These are phyloP conservation scores for Cyclocybe cylindracea DNA, from an alignment of 768 basidiomycete genomes.

Conservation along the genomic window DNA sequence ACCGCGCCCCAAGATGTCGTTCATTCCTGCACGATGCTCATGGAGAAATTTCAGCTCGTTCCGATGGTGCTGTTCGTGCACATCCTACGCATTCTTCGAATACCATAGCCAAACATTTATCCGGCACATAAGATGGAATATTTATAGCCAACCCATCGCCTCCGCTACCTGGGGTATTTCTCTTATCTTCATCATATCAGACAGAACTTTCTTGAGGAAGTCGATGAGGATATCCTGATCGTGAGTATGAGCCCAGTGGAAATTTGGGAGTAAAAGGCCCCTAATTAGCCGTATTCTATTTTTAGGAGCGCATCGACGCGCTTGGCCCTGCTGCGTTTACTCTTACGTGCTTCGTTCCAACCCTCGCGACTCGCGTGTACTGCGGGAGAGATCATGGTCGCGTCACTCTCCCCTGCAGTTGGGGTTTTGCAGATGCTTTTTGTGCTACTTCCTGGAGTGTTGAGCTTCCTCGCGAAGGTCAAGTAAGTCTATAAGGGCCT, in stretches of 20 bases:
- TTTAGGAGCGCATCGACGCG: slow-evolving; percentile 5
- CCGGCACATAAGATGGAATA: slow-evolving; percentile 3
- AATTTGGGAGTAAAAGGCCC: background rate
- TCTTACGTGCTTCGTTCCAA: slow-evolving; percentile 2
- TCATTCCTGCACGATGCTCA: background rate
- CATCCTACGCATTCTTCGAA: background rate
- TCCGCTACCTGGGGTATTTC: slow-evolving; percentile 9
- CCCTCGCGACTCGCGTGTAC: background rate
- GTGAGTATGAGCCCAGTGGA: slow-evolving; percentile 5
- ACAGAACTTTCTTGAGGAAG: background rate
- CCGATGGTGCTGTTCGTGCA: slow-evolving; percentile 3
- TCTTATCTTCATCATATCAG: slow-evolving; percentile 5
- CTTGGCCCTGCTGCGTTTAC: slow-evolving; percentile 5
- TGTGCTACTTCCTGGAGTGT: background rate
- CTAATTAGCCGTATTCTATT: background rate
- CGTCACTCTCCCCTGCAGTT: background rate
- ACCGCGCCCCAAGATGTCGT: background rate
- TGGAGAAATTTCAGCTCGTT: background rate
- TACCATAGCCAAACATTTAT: too few relatives aligned
- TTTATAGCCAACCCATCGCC: background rate
- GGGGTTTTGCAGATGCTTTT: background rate
- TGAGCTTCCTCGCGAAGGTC: background rate
- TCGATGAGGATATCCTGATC: slow-evolving; percentile 5
- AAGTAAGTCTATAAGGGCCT: background rate
- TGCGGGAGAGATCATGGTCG: slow-evolving; percentile 1